Conservation (phyloP, 257 asterid species). For the Knoxia roxburghii region DNA sequence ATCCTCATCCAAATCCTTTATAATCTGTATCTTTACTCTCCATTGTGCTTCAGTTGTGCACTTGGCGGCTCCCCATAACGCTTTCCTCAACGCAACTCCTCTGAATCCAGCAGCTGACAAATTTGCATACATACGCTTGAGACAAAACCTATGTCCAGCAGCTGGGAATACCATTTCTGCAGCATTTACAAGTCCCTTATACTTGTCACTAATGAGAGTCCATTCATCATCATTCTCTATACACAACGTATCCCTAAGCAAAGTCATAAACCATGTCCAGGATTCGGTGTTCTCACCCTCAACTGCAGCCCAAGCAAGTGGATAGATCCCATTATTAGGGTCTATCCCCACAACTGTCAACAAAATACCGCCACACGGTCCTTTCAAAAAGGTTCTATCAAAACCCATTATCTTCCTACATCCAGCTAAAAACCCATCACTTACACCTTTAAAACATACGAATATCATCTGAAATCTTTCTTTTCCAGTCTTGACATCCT, state of each 20-base stretch:
- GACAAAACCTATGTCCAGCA: conserved; percentile 2
- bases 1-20: background rate
- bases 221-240: conserved; percentile 1
- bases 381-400: no score
- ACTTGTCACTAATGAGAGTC: conserved; percentile 7
- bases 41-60: background rate
- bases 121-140: background rate
- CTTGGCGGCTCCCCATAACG: background rate
- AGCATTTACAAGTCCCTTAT: background rate
- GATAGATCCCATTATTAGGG: background rate
- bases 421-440: background rate
- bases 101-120: background rate
- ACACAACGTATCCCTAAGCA: background rate
- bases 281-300: background rate
- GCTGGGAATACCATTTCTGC: background rate
- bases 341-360: background rate
- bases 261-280: background rate
- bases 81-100: background rate
- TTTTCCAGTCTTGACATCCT: background rate
- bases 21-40: background rate
- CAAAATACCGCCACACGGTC: background rate
- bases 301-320: background rate
- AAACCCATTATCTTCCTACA: background rate
- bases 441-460: background rate
- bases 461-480: background rate